Conservation (phyloP, 495 filamentous ascomycete species). For the Platismatia glauca region DNA sequence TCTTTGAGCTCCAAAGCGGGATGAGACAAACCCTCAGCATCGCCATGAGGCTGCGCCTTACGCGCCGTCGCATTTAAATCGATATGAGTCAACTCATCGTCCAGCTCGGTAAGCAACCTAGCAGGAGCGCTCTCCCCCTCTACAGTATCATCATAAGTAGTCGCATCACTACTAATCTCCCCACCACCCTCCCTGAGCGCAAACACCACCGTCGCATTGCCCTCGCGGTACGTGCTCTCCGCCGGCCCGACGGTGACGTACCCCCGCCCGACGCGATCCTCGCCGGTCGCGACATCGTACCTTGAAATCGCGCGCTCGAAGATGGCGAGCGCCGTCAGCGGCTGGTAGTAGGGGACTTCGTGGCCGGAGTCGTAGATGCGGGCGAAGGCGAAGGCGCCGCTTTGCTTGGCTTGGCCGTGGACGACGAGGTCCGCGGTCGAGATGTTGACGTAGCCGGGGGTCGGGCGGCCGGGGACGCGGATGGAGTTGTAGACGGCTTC, state of each 20-base stretch:
- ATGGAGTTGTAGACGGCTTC: constrained; percentile 31
- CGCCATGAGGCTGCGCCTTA: too few species aligned
- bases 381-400: constrained; percentile 50
- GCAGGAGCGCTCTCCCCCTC: too few species aligned
- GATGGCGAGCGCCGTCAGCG: constrained; percentile 44
- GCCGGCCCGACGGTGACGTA: constrained; percentile 44
- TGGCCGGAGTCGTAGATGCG: constrained; percentile 54
- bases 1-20: too few species aligned
- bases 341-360: constrained; percentile 52
- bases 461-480: constrained; percentile 31
- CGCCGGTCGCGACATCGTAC: constrained; percentile 49
- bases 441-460: constrained; percentile 42
- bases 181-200: not conserved
- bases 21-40: not conserved
- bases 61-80: not conserved
- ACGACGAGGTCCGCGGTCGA: constrained; percentile 35
- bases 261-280: constrained; percentile 24
- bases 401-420: constrained; percentile 48
- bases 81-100: not conserved
- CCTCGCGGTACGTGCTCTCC: constrained; percentile 30
- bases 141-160: not conserved
- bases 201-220: constrained; percentile 8
- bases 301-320: constrained; percentile 47
- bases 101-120: not conserved
- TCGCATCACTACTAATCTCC: not conserved